Conservation (phyloP, 148 eudicot genomes). For the Diospyros lotus region DNA sequence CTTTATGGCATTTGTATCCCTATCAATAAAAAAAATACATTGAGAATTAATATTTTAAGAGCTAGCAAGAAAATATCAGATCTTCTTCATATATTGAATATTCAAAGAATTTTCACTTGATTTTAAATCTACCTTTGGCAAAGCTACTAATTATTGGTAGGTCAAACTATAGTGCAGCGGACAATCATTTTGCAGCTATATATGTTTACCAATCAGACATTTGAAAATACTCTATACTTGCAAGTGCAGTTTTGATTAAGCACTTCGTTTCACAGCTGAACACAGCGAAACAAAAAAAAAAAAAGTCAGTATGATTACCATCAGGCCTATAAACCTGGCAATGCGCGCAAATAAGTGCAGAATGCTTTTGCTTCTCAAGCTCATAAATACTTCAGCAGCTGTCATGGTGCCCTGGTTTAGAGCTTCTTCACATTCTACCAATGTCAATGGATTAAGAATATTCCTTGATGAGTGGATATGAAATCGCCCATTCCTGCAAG, state of each 20-base stretch:
- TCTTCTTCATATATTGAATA: too few relatives aligned
- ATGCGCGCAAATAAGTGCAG: conserved; percentile 86
- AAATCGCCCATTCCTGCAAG: conserved; percentile 79
- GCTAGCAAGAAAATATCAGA: too few relatives aligned
- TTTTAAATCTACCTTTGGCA: too few relatives aligned
- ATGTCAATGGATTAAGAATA: conserved; percentile 45
- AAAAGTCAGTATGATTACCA: conserved; percentile 42
- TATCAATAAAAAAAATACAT: too few relatives aligned
- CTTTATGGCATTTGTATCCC: too few relatives aligned
- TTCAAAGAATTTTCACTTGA: too few relatives aligned
- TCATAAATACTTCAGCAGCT: conserved; percentile 69
- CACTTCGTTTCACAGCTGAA: too few relatives aligned
- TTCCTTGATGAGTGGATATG: conserved; percentile 75
- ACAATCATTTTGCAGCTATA: too few relatives aligned
- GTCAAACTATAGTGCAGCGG: too few relatives aligned
- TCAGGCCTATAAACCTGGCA: conserved; percentile 83
- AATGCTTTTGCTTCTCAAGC: conserved; percentile 75
- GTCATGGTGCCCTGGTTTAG: conserved; percentile 74
- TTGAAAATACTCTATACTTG: background rate
- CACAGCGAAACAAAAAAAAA: background rate
- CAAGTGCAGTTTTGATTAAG: background rate
- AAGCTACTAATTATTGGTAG: too few relatives aligned
- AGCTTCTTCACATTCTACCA: conserved; percentile 80
- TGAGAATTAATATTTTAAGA: too few relatives aligned
- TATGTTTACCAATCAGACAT: background rate